Base-by-base conservation (phyloP, 768 basidiomycete genomes). In the Coprinopsis strossmayeri region DNA sequence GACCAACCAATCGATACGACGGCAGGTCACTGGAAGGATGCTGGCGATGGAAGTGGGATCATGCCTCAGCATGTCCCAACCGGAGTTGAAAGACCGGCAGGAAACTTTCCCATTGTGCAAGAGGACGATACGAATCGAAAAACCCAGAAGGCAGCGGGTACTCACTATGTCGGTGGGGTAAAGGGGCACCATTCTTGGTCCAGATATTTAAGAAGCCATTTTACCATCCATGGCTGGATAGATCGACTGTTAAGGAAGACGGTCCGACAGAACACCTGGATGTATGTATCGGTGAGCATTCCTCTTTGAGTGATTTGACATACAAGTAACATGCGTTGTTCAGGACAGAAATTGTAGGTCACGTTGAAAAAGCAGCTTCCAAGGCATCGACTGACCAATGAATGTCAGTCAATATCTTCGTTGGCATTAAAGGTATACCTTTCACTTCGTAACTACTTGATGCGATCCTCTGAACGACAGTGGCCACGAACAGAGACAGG, bases 361-460 rank as follows among this genome's bases (percentile, higher is more conserved):
- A 26, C n/a, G n/a, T n/a, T n/a, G n/a, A n/a, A n/a, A n/a, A n/a
- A n/a, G n/a, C n/a, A n/a, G n/a, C n/a, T n/a, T n/a, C n/a, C n/a
- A n/a, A n/a, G n/a, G n/a, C n/a, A n/a, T n/a, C n/a, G n/a, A n/a
- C n/a, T n/a, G n/a, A n/a, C n/a, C n/a, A n/a, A n/a, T n/a, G n/a
- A n/a, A n/a, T n/a, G n/a, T n/a, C 28, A 80, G 78, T 77, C 61
- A 82, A 84, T 53, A 66, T 84, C 12, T 87, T 79, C 59, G 68
- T 87, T 40, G 84, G 81, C 0, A 81, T 87, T 55, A 85, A 87
- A 68, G 69, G 71, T 69, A n/a, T n/a, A 55, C 50, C 49, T 46
- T 27, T 13, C 32, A 13, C 18, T 18, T 25, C n/a, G 17, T 5
- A 35, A 15, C 32, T 13, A 12, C 25, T 12, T 44, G 41, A 23